phyloP scores from a whole-genome alignment of 2,329 filamentous ascomycete genomes.

The Monosporascus ibericus region DNA sequence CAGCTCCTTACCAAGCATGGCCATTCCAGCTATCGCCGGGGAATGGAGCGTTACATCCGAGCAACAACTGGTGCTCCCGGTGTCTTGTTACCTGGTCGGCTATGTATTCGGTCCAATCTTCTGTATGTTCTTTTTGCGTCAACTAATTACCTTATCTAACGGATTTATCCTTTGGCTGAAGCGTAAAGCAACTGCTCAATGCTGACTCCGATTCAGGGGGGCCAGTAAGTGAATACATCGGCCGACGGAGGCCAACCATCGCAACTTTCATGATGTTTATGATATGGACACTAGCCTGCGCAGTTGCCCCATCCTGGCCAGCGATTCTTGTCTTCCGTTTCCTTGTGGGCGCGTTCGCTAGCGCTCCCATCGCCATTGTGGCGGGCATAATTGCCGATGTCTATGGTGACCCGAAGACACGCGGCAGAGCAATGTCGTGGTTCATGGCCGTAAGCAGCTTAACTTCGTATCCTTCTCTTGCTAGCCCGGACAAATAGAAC shows the following conservation, averaged over 20 bases:
- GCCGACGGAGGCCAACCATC: slow-evolving; percentile 43
- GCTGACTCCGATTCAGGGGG: slow-evolving; percentile 49
- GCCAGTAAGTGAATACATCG: slow-evolving; percentile 60
- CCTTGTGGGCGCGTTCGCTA: slow-evolving; percentile 47
- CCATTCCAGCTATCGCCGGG: slow-evolving; percentile 48
- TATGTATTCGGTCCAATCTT: slow-evolving; percentile 48
- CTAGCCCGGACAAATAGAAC: not conserved
- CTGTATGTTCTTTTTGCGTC: slow-evolving; percentile 12
- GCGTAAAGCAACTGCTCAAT: not conserved
- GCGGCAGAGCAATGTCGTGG: slow-evolving; percentile 55
- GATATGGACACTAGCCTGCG: slow-evolving; percentile 50
- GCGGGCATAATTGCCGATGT: slow-evolving; percentile 61
- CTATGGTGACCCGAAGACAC: slow-evolving; percentile 47
- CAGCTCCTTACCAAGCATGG: slow-evolving; percentile 58
- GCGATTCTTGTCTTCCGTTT: slow-evolving; percentile 50
- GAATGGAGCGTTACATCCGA: slow-evolving; percentile 50
- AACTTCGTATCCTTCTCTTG: not conserved
- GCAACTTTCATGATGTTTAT: slow-evolving; percentile 42
- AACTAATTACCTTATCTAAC: not conserved
- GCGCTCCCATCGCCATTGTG: slow-evolving; percentile 56
- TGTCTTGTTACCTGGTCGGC: slow-evolving; percentile 58
- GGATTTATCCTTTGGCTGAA: not conserved
- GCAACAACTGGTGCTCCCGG: slow-evolving; percentile 45
- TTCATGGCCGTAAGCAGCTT: slow-evolving; percentile 53
- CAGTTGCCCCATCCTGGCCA: slow-evolving; percentile 45